These are phyloP conservation scores for Gnetum montanum DNA, from an alignment of 75 land plant genomes.

Conservation along the genomic window DNA sequence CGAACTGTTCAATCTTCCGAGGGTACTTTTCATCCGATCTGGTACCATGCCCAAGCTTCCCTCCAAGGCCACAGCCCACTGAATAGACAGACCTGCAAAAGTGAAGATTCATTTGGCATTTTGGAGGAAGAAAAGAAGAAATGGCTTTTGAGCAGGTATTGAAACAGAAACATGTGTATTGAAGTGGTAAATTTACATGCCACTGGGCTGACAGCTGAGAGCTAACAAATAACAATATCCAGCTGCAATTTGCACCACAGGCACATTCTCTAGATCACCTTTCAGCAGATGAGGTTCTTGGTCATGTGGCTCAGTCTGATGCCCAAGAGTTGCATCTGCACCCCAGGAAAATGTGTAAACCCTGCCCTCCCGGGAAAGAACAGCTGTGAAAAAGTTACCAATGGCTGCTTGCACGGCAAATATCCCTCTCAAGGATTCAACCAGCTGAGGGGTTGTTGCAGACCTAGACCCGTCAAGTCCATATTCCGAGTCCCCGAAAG, in stretches of 20 bases:
- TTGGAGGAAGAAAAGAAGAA: too few species aligned
- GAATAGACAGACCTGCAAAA: slow-evolving; percentile 78
- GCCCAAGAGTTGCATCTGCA: slow-evolving; percentile 58
- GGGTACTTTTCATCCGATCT: slow-evolving; percentile 70
- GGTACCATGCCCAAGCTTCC: slow-evolving; percentile 85
- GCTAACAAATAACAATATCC: slow-evolving; percentile 89
- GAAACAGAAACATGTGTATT: neutral
- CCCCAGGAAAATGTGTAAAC: slow-evolving; percentile 94
- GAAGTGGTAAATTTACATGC: slow-evolving; percentile 48
- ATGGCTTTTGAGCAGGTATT: neutral
- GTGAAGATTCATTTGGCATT: neutral
- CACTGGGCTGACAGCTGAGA: slow-evolving; percentile 71
- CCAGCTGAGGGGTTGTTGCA: slow-evolving; percentile 53
- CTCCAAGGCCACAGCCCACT: slow-evolving; percentile 91
- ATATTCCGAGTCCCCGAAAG: slow-evolving; percentile 84
- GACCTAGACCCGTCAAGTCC: slow-evolving; percentile 44
- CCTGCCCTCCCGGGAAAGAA: slow-evolving; percentile 70
- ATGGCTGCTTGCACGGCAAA: slow-evolving; percentile 88
- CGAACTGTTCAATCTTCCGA: slow-evolving; percentile 59
- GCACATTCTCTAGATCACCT: slow-evolving; percentile 68
- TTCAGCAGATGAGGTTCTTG: slow-evolving; percentile 46
- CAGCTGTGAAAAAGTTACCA: slow-evolving; percentile 91
- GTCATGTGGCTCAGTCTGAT: slow-evolving; percentile 67
- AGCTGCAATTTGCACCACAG: slow-evolving; percentile 92
- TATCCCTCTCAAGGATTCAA: slow-evolving; percentile 67